Conservation (phyloP, 352 stramenopile species). For the Globisporangium acanthophoron region DNA sequence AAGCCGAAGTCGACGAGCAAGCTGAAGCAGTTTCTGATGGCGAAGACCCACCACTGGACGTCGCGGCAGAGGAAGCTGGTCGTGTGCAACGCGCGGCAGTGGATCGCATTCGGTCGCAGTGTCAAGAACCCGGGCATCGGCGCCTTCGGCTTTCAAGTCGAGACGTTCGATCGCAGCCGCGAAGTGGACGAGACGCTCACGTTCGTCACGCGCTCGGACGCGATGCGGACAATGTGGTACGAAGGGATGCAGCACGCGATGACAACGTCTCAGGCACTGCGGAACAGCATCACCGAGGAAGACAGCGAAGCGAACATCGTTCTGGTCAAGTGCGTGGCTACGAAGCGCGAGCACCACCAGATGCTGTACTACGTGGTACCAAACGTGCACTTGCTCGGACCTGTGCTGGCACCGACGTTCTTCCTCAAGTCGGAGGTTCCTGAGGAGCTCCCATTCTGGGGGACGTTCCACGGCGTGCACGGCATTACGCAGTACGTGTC, state of each 20-base stretch:
- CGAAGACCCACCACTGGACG: slow-evolving; percentile 54
- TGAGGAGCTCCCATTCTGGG: slow-evolving; percentile 78
- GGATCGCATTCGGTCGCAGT: slow-evolving; percentile 68
- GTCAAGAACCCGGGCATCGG: slow-evolving; percentile 61
- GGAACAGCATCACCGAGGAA: slow-evolving; percentile 51
- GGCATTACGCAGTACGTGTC: slow-evolving; percentile 70
- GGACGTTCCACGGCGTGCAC: slow-evolving; percentile 55
- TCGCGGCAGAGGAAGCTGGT: slow-evolving; percentile 55
- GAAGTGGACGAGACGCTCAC: slow-evolving; percentile 74
- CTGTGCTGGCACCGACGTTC: slow-evolving; percentile 57
- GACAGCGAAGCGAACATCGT: slow-evolving; percentile 58
- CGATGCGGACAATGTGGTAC: slow-evolving; percentile 52
- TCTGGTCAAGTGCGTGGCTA: slow-evolving; percentile 58
- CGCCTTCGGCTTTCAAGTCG: slow-evolving; percentile 75
- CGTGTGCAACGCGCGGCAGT: slow-evolving; percentile 67
- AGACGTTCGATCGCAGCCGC: slow-evolving; percentile 65
- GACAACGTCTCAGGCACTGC: slow-evolving; percentile 29
- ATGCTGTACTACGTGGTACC: slow-evolving; percentile 50
- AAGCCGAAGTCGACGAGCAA: slow-evolving; percentile 29
- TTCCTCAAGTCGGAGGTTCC: slow-evolving; percentile 74
- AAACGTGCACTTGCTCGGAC: slow-evolving; percentile 51
- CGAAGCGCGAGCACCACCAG: slow-evolving; percentile 27
- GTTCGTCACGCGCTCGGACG: slow-evolving; percentile 62
- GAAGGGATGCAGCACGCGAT: slow-evolving; percentile 53
- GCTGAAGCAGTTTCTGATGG: slow-evolving; percentile 59